These are phyloP conservation scores for Phytophthora hybrid DNA, from an alignment of 352 stramenopile species.

Conservation along the genomic window DNA sequence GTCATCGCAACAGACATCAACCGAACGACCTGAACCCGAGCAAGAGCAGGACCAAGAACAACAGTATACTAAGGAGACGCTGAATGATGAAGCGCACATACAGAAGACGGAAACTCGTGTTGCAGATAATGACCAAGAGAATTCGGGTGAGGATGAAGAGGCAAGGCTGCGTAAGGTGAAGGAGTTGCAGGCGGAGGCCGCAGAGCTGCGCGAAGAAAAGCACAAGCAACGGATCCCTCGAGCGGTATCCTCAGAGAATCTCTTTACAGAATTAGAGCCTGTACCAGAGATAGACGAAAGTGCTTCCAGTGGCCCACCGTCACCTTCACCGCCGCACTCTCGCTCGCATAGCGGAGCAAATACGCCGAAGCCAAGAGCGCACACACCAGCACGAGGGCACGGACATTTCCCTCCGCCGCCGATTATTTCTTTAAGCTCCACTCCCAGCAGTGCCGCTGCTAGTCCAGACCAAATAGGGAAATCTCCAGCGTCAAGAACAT, in stretches of 20 bases:
- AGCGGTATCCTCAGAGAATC: slow-evolving; percentile 35
- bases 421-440: slow-evolving; percentile 37
- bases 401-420: slow-evolving; percentile 30
- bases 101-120: slow-evolving; percentile 14
- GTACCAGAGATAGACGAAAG: slow-evolving; percentile 67
- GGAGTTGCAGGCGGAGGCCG: slow-evolving; percentile 17
- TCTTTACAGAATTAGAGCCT: slow-evolving; percentile 53
- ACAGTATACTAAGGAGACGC: slow-evolving; percentile 22
- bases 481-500: slow-evolving; percentile 30
- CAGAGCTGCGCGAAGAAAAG: slow-evolving; percentile 33
- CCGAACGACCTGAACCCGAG: slow-evolving; percentile 41
- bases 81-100: background rate
- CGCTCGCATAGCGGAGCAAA: slow-evolving; percentile 36
- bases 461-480: slow-evolving; percentile 31
- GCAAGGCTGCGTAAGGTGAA: slow-evolving; percentile 30
- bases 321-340: slow-evolving; percentile 36
- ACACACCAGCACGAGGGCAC: slow-evolving; percentile 19
- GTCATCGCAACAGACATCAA: slow-evolving; percentile 6
- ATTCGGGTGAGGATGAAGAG: slow-evolving; percentile 21
- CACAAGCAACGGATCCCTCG: slow-evolving; percentile 33
- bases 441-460: slow-evolving; percentile 35
- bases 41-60: slow-evolving; percentile 43
- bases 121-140: slow-evolving; percentile 14
- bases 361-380: slow-evolving; percentile 26
- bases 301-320: slow-evolving; percentile 38